Conservation (phyloP, 2,329 filamentous ascomycete species). For the Epichloe sylvatica region DNA sequence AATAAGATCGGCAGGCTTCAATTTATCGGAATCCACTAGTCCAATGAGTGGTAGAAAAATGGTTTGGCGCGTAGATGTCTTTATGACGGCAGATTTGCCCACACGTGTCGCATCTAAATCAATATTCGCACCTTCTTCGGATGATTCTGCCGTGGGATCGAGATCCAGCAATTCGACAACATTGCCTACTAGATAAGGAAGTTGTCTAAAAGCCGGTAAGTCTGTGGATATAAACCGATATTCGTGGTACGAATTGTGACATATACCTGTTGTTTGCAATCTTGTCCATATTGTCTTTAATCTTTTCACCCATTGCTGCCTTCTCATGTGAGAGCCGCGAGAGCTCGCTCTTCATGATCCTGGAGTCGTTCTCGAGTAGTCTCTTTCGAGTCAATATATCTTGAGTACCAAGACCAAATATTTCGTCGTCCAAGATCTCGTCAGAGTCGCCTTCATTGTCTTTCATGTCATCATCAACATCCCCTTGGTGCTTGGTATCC, state of each 20-base stretch:
- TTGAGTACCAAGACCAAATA: conserved; percentile 81
- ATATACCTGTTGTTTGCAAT: conserved; percentile 93
- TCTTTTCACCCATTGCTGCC: conserved; percentile 91
- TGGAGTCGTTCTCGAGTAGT: conserved; percentile 89
- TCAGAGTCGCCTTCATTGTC: conserved; percentile 64
- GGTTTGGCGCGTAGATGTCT: conserved; percentile 94
- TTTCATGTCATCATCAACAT: conserved; percentile 75
- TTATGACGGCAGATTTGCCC: conserved; percentile 97
- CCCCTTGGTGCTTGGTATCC: conserved; percentile 29
- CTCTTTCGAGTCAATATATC: conserved; percentile 86
- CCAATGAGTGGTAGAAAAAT: conserved; percentile 97
- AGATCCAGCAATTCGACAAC: conserved; percentile 95
- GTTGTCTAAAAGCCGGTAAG: conserved; percentile 47
- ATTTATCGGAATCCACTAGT: conserved; percentile 83
- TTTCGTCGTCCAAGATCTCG: conserved; percentile 81
- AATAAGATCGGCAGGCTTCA: conserved; percentile 92
- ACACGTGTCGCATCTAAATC: conserved; percentile 93
- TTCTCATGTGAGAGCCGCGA: conserved; percentile 93
- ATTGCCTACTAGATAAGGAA: conserved; percentile 95
- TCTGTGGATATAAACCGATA: conserved; percentile 1
- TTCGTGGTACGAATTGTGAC: background rate
- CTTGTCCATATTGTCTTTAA: conserved; percentile 98
- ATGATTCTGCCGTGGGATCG: conserved; percentile 88
- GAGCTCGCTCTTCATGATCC: conserved; percentile 97
- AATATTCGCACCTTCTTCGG: conserved; percentile 96